Conservation (phyloP, 2,329 filamentous ascomycete species). For the Colletotrichum chrysophilum region DNA sequence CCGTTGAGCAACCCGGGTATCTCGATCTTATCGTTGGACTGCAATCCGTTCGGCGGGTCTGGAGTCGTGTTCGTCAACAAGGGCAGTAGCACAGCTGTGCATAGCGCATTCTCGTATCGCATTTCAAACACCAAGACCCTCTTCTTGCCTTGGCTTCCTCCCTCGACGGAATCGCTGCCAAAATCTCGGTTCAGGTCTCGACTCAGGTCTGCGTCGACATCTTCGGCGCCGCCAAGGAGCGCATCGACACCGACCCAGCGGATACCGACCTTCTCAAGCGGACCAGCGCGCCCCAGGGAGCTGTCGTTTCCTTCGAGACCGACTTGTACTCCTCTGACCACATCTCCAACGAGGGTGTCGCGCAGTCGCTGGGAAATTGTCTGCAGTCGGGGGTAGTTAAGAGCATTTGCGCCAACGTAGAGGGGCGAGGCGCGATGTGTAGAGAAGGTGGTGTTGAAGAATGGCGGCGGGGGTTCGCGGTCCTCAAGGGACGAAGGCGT, state of each 20-base stretch:
- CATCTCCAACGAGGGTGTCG: conserved; percentile 61
- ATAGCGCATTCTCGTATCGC: conserved; percentile 57
- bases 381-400: conserved; percentile 44
- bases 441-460: conserved; percentile 66
- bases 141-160: conserved; percentile 16
- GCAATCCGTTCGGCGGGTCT: background rate
- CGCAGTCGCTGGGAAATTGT: conserved; percentile 53
- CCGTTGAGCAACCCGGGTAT: background rate
- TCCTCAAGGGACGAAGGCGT: conserved; percentile 6
- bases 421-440: conserved; percentile 61
- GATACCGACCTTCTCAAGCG: conserved; percentile 52
- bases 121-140: conserved; percentile 51
- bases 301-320: conserved; percentile 46
- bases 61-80: conserved; percentile 12
- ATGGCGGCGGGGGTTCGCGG: conserved; percentile 38
- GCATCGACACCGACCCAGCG: conserved; percentile 46
- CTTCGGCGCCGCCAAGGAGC: conserved; percentile 33
- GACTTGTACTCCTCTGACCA: conserved; percentile 65
- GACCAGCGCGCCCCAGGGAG: conserved; percentile 42
- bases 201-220: background rate
- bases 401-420: conserved; percentile 45
- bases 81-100: conserved; percentile 57
- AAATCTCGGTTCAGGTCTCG: conserved; percentile 4
- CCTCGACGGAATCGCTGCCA: background rate
- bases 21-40: background rate